Conservation (phyloP, 495 filamentous ascomycete genomes). For the Antarctomyces pellizariae region DNA sequence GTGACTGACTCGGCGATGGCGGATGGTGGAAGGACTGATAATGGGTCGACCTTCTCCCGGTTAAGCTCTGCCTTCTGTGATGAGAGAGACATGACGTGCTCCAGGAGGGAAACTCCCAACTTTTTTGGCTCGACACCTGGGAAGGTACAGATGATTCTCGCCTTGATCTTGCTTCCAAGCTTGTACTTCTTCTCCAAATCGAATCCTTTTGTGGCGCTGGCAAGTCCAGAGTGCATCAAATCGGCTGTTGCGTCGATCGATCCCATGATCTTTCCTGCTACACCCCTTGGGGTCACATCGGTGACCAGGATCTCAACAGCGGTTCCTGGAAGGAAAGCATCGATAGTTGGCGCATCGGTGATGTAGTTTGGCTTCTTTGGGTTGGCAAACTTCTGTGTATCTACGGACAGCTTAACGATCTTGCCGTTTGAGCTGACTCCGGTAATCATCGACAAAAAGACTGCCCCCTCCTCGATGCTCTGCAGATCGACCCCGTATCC, state of each 20-base stretch:
- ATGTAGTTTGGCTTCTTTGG: slow-evolving; percentile 42
- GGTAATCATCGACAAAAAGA: slow-evolving; percentile 61
- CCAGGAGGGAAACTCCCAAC: slow-evolving; percentile 63
- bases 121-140: slow-evolving; percentile 56
- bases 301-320: slow-evolving; percentile 68
- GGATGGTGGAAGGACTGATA: slow-evolving; percentile 41
- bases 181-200: slow-evolving; percentile 53
- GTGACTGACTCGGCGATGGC: slow-evolving; percentile 52
- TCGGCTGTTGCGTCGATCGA: slow-evolving; percentile 75
- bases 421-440: slow-evolving; percentile 55
- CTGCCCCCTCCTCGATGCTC: slow-evolving; percentile 51
- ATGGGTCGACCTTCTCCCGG: slow-evolving; percentile 21
- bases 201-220: slow-evolving; percentile 30
- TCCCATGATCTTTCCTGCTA: slow-evolving; percentile 74
- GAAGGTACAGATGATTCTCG: slow-evolving; percentile 64
- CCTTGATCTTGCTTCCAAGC: slow-evolving; percentile 63
- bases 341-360: slow-evolving; percentile 57
- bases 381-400: slow-evolving; percentile 35
- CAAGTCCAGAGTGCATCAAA: slow-evolving; percentile 59
- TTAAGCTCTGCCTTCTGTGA: slow-evolving; percentile 9
- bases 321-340: slow-evolving; percentile 74
- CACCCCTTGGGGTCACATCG: slow-evolving; percentile 33
- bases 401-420: slow-evolving; percentile 66
- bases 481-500: slow-evolving; percentile 30
- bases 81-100: slow-evolving; percentile 50